Evolutionary conservation across 1,284 basidiomycete species (phyloP), one percentile per base, ranked within the genome.

Genomic region (Caloboletus firmus): DNA sequence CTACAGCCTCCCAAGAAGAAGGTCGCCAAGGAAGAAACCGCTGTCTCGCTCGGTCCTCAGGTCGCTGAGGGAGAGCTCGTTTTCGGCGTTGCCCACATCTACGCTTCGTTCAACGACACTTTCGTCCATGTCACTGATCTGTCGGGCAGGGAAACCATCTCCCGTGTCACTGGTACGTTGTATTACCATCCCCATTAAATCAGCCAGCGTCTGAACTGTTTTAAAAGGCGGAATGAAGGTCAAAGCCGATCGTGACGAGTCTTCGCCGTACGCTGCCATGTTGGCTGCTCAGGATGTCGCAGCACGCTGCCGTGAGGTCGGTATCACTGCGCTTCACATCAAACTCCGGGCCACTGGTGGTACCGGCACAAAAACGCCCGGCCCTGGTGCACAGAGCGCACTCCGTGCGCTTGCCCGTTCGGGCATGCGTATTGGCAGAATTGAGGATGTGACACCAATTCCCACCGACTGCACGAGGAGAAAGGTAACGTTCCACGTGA

Each of bases 191-290:
- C 4, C 13, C 2, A 26, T 40, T 13, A 1, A 26, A 35, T 17
- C 15, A 13, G 1, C 3, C 39, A 8, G 26, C 9, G 3, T 43
- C 40, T 53, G n/a, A 56, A n/a, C 18, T 10, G 1, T 18, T 20
- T 36, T 2, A 47, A 49, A 59, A 91, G 91, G 92, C 72, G 96
- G 96, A 62, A 99, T 99, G 97, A 99, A 99, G 82, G 96, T 99
- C 81, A 99, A 99, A 83, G 97, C 96, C 39, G 96, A 99, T 79
- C 93, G 97, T 79, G 96, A 99, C 80, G 96, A 99, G 82, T 98
- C 95, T 49, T 98, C 96, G 39, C 93, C 96, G 26, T 99, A 98
- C 80, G 97, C 96, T 61, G 97, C 97, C 73, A 98, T 99, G 96
- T 84, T 98, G 77, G 96, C 96, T 60, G 96, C 96, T 52, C 96